Conservation (phyloP, 768 basidiomycete genomes). For the Russula foetens region DNA sequence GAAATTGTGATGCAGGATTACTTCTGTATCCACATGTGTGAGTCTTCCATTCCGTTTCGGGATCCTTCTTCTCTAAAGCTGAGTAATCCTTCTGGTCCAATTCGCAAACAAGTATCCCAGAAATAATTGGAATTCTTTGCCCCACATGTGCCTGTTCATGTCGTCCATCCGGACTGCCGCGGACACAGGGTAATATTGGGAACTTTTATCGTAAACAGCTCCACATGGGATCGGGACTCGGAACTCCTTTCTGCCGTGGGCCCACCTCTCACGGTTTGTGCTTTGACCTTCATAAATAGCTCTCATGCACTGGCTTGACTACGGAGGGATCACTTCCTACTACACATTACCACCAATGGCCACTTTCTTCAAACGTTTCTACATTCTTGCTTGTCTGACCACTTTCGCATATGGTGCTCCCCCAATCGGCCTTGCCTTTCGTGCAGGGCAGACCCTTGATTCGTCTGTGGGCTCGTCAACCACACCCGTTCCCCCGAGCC, state of each 20-base stretch:
- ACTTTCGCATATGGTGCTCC: not conserved
- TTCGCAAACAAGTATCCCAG: too few species aligned
- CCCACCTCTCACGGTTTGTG: not conserved
- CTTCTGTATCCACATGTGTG: not conserved
- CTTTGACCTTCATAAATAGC: not conserved
- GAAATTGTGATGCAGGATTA: not conserved
- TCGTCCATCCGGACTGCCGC: too few species aligned
- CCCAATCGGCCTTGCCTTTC: not conserved
- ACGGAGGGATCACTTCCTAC: not conserved
- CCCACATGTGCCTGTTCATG: too few species aligned
- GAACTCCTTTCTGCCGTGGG: not conserved
- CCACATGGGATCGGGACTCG: too few species aligned
- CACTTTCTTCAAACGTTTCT: not conserved
- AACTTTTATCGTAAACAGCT: too few species aligned
- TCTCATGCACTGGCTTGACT: not conserved
- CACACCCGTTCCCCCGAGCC: not conserved
- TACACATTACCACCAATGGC: not conserved
- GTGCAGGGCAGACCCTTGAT: not conserved
- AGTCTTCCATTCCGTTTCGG: not conserved
- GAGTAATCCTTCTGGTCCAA: too few species aligned
- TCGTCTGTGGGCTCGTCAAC: too few species aligned
- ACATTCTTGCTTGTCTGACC: not conserved
- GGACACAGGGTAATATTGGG: too few species aligned
- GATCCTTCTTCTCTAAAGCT: too few species aligned
- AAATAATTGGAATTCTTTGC: too few species aligned